Base-by-base conservation (phyloP, 2,329 filamentous ascomycete genomes). In the Fusarium protoensiforme region DNA sequence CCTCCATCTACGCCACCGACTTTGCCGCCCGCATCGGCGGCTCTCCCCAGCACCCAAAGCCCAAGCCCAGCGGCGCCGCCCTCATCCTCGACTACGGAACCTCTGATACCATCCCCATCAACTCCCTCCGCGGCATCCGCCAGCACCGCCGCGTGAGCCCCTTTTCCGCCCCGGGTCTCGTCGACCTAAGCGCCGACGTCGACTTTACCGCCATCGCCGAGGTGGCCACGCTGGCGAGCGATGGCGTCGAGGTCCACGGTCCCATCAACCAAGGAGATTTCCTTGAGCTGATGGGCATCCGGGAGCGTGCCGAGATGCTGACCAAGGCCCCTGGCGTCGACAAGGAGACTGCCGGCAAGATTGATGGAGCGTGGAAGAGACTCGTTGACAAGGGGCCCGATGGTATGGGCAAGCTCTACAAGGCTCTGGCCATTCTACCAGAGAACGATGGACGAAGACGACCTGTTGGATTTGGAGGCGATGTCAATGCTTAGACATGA, bases 21-120 rank as follows among this genome's bases (percentile, higher is more conserved):
- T 94, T 99, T 80, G 94, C 96, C 7, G 84, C 88, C 14, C 91
- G 94, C 63, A 97, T 99, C 78, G 96, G 96, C 61, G 94, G 94
- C 60, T 86, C 89, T 0, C 66, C 83, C 1, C 75, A 85, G 41
- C 74, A 86, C 7, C 84, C 87, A 1, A 95, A 94, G 79, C 75
- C 85, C 0, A 80, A 80, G 1, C 91, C 95, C 1, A 92, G 91
- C 1, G 96, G 96, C 58, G 96, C 95, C 10, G 96, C 96, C 1
- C 87, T 99, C n/a, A 94, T 99, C 76, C 90, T 99, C 53, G 96
- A 99, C 84, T 99, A 99, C 83, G 96, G 96, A 20, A 93, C 96
- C 6, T 83, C 90, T 4, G 87, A 91, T 76, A 93, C 86, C 0
- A 91, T 99, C 57, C 96, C 96, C 4, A 86, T 93, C 68, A 97